Base-by-base conservation (phyloP, 345 rosid genomes). In the Salix viminalis region DNA sequence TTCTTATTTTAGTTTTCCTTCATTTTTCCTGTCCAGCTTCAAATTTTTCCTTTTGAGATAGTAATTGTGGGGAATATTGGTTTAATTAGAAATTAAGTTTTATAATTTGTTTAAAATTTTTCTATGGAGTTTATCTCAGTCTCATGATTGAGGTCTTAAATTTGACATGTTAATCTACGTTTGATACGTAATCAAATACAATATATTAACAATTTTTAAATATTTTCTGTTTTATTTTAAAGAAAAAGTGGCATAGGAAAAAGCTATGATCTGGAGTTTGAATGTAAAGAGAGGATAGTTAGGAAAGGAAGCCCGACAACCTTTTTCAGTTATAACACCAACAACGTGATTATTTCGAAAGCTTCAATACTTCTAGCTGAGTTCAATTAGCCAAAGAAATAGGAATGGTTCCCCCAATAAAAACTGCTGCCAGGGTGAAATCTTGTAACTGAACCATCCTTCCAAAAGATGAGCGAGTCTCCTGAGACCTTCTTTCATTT, bases 251-350 rank as follows among this genome's bases (percentile, higher is more conserved):
- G 4, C 32, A 30, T 30, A 30, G 32, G 32, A 30, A 30, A 30
- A 30, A 30, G 32, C 32, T 30, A 3, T 30, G 32, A 30, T 30
- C 32, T 30, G n/a, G n/a, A 2, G 34, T 28, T 56, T 56, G 12
- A 10, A 9, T 0, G 2, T 9, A 56, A 3, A n/a, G 1, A 1
- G 1, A 56, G 5, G 26, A 4, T 2, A 3, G 10, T 0, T n/a
- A 56, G 26, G 10, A 24, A 56, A 56, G 23, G 23, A 1, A 56
- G 4, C 4, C 6, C 28, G 4, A 0, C 62, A 56, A 56, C 5
- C 0, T n/a, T 56, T 56, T 4, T n/a, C 14, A 21, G 62, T 11
- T 56, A 56, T 56, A 4, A 10, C 28, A 9, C 62, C 62, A 56
- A 13, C 23, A 2, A 56, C 12, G 11, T 9, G 28, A 56, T 56